A percentile compares a stretch with the other conserved stretches of the same genome.
These are phyloP conservation scores for Botryotinia convoluta DNA, from an alignment of 2,329 filamentous ascomycete species.

Conservation along the genomic window DNA sequence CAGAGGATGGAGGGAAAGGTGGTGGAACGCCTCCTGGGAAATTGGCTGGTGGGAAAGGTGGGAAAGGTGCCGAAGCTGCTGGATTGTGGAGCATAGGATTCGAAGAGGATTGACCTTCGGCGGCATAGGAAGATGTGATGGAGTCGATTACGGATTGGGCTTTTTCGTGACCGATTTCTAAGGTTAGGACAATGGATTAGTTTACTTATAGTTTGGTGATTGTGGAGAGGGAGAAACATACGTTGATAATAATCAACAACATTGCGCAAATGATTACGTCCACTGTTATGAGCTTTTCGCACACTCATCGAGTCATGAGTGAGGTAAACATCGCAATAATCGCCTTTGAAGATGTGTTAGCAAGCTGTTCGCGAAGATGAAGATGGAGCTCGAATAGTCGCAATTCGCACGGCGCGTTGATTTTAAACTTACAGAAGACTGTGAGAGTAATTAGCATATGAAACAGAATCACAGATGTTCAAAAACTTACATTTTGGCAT, in stretches of 20 bases:
- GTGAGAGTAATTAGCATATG: slow-evolving; percentile 41
- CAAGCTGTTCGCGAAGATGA: slow-evolving; percentile 16
- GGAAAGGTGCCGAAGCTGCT: slow-evolving; percentile 50
- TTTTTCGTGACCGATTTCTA: slow-evolving; percentile 97
- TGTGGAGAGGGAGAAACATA: slow-evolving; percentile 42
- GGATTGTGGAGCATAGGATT: slow-evolving; percentile 69
- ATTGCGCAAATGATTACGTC: slow-evolving; percentile 94
- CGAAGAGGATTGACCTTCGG: slow-evolving; percentile 81
- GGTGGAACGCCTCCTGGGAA: slow-evolving; percentile 54
- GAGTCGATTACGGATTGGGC: slow-evolving; percentile 97
- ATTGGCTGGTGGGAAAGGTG: slow-evolving; percentile 43
- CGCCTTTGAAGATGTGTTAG: slow-evolving; percentile 50
- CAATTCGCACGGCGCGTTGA: slow-evolving; percentile 16
- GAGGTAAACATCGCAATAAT: slow-evolving; percentile 99
- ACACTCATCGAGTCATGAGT: slow-evolving; percentile 99
- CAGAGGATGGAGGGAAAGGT: background rate
- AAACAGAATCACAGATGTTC: slow-evolving; percentile 21
- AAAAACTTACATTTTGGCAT: slow-evolving; percentile 82
- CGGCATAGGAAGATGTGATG: slow-evolving; percentile 93
- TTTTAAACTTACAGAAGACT: slow-evolving; percentile 67
- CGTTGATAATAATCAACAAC: slow-evolving; percentile 98
- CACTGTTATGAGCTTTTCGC: slow-evolving; percentile 96
- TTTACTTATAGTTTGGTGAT: background rate
- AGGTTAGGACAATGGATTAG: background rate
- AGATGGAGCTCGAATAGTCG: slow-evolving; percentile 9